Evolutionary conservation across 2,329 filamentous ascomycete genomes (phyloP), one percentile per base, ranked within the genome.

Genomic region (Claviceps citrina): DNA sequence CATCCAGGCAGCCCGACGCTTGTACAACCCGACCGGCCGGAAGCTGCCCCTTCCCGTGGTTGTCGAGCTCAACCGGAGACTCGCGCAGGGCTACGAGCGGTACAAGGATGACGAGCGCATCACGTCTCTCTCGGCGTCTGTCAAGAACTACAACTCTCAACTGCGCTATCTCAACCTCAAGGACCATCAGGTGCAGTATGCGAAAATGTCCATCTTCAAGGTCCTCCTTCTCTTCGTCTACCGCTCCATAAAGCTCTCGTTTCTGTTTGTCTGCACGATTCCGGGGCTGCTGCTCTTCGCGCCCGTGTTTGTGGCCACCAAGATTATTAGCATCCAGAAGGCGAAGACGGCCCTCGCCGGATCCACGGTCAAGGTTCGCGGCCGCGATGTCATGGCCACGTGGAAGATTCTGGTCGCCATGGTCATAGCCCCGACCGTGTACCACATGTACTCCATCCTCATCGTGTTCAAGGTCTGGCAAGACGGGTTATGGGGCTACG

Each of bases 21-120:
- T 98, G 22, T 98, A 98, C 64, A 95, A 93, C 54, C 84, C 86
- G 9, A 91, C 85, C 37, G 85, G 86, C 51, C 94, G 89, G 65
- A 94, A 93, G 59, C 70, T 96, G 28, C 89, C 89, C 6, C 70
- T 96, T 18, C 85, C 89, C 1, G 82, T 89, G 54, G 84, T 96
- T 8, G 84, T 96, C 25, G 91, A 98, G 63, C 74, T 98, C 38
- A 96, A 96, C 62, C 75, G 89, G 38, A 78, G 89, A 27, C 71
- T 98, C 5, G 82, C 93, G 42, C 81, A 89, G 59, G 89, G 89
- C 20, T 98, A 95, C 55, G 84, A 83, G 40, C 79, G 82, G 41
- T 95, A 89, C 68, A 93, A 94, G 64, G 78, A 93, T 45, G 86
- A 96, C 52, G 80, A 80, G 42, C 78, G 87, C 35, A 86, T 96